Base-by-base conservation (phyloP, 108 stramenopile species). In the Aureococcus anophagefferens region DNA sequence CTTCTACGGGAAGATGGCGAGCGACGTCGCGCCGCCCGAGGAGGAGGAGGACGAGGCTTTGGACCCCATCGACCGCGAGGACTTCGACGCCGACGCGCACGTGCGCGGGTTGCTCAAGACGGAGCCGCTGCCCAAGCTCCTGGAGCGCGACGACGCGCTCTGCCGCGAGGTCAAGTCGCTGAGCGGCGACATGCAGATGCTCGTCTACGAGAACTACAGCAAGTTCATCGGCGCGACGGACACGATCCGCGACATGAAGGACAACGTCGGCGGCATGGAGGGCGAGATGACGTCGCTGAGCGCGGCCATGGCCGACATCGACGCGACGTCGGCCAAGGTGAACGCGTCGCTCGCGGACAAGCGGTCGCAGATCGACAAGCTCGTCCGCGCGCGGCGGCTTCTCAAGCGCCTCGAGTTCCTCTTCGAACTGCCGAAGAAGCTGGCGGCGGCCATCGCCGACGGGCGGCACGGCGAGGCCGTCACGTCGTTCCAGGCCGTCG, bases 191-290 rank as follows among this genome's bases (percentile, higher is more conserved):
- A 93, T 97, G 95, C 98, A 99, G 79, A 94, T 92, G 34, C 79
- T 99, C 65, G 98, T 99, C 33, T 99, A 99, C 76, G 98, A 97
- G 72, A 99, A 99, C 81, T 99, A 99, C 86, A 89, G 89, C 77
- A 96, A 96, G 70, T 99, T 99, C 78, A 96, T 99, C 70, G 87
- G 86, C 70, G 98, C 96, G 35, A 97, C 98, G 5, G 96, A 97
- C 77, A 96, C 96, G 59, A 94, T 99, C 70, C 86, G 90, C 63
- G 77, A 80, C 40, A 84, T 87, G 86, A 76, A 81, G 46, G 74
- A 65, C 63, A 81, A 83, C 63, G 84, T 86, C 32, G 77, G 76
- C 69, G 82, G 35, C 44, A 85, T 86, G 68, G 85, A 84, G 69
- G 62, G 40, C 30, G 83, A 84, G 62, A 76, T 86, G 69, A 59